Percentiles rank a stretch among this genome's conserved stretches.
phyloP scores from a whole-genome alignment of 495 filamentous ascomycete species.

The Talaromyces proteolyticus region DNA sequence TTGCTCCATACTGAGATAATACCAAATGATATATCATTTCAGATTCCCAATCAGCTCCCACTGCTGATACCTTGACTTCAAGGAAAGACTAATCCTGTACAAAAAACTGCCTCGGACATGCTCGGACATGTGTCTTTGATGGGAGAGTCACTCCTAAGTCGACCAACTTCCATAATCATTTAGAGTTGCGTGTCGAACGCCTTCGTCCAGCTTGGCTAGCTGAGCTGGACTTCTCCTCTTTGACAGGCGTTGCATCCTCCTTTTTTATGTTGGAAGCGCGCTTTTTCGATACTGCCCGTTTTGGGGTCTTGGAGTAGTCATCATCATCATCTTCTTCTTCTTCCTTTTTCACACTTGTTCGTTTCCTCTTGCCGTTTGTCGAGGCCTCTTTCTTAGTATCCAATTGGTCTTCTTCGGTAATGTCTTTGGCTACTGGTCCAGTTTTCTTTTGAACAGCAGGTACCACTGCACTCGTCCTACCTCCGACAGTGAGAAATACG shows the following conservation, averaged over 20 bases:
- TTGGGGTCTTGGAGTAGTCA: neutral
- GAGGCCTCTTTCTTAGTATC: conserved; percentile 10
- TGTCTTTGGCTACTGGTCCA: conserved; percentile 35
- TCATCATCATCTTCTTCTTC: conserved; percentile 10
- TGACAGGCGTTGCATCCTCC: neutral
- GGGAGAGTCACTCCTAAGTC: too few species aligned
- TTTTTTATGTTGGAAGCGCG: conserved; percentile 4
- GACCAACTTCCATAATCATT: conserved; percentile 5
- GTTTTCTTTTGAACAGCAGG: conserved; percentile 83
- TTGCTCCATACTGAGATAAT: too few species aligned
- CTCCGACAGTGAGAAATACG: conserved; percentile 77
- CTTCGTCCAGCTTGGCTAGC: neutral
- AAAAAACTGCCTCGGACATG: too few species aligned
- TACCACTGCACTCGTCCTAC: conserved; percentile 82
- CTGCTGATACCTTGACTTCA: too few species aligned
- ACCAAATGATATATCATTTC: too few species aligned
- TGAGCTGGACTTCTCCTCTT: neutral
- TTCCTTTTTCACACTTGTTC: conserved; percentile 21
- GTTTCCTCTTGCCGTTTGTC: conserved; percentile 28
- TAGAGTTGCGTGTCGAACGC: neutral
- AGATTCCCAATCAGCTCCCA: too few species aligned
- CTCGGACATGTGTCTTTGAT: too few species aligned
- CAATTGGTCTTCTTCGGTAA: conserved; percentile 17
- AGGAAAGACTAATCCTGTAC: too few species aligned
- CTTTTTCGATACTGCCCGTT: conserved; percentile 5